Evolutionary conservation across 208 protist species (phyloP).

Genomic region (Leishmania amazonensis): DNA sequence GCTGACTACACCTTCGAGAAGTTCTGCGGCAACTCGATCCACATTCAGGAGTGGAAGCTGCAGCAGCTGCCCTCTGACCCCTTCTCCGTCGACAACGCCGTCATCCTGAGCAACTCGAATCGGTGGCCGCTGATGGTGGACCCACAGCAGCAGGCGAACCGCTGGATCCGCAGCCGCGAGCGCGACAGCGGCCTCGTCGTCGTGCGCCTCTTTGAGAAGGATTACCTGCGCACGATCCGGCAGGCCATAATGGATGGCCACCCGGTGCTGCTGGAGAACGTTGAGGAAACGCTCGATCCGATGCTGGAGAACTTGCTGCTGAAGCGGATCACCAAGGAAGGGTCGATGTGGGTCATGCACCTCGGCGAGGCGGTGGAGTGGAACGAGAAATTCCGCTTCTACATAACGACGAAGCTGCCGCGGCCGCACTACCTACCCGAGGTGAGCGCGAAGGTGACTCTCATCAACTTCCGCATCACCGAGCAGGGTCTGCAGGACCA

Average conservation of each 20-base stretch:
- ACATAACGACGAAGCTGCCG: constrained; percentile 98
- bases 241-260: constrained; percentile 93
- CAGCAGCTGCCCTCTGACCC: constrained; percentile 92
- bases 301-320: constrained; percentile 97
- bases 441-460: constrained; percentile 95
- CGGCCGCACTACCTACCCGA: constrained; percentile 98
- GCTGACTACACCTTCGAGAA: constrained; percentile 84
- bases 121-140: constrained; percentile 95
- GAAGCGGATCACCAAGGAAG: constrained; percentile 93
- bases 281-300: constrained; percentile 97
- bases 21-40: constrained; percentile 90
- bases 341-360: constrained; percentile 90
- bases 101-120: constrained; percentile 91
- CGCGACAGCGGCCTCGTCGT: constrained; percentile 84
- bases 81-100: constrained; percentile 95
- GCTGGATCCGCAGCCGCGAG: constrained; percentile 94
- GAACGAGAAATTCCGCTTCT: constrained; percentile 96
- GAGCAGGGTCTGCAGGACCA: constrained; percentile 96
- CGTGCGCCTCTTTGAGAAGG: constrained; percentile 76
- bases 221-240: constrained; percentile 90
- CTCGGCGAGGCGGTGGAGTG: constrained; percentile 97
- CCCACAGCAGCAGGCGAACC: constrained; percentile 95
- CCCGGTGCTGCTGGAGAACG: constrained; percentile 96
- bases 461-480: constrained; percentile 98
- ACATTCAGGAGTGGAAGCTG: constrained; percentile 94